phyloP scores from a whole-genome alignment of 306 rosid genomes.

The Styphnolobium japonicum region DNA sequence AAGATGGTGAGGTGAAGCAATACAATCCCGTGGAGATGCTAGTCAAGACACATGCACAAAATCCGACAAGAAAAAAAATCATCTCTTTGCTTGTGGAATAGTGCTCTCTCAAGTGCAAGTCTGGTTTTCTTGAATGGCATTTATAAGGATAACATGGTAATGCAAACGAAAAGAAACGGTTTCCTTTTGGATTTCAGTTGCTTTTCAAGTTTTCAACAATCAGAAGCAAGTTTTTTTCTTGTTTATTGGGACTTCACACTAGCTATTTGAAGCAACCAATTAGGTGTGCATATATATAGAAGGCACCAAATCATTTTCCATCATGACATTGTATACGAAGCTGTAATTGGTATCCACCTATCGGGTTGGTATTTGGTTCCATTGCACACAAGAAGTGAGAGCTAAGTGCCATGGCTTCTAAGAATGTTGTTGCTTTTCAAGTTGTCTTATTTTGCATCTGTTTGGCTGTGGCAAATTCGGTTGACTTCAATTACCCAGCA shows the following conservation, averaged over 20 bases:
- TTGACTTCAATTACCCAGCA: constrained; percentile 54
- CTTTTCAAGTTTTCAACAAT: constrained; percentile 32
- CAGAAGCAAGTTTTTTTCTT: constrained; percentile 38
- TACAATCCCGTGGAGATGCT: not conserved
- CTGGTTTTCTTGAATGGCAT: not conserved
- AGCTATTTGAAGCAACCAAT: constrained; percentile 15
- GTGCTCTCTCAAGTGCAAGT: not conserved
- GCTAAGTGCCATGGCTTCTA: constrained; percentile 39
- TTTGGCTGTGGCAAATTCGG: constrained; percentile 30
- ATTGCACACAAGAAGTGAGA: not conserved
- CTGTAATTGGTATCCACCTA: no score
- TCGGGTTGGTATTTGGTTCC: not conserved
- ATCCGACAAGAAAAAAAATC: constrained; percentile 12
- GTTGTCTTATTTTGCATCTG: constrained; percentile 29
- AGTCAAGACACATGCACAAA: not conserved
- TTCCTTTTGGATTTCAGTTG: constrained; percentile 29
- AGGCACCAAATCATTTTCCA: not conserved
- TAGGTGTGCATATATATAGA: not conserved
- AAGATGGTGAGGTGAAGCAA: not conserved
- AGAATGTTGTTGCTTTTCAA: constrained; percentile 20
- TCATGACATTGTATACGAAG: not conserved
- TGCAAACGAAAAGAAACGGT: not conserved
- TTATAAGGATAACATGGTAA: not conserved
- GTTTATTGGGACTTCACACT: not conserved
- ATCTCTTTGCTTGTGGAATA: not conserved